Percentiles rank a stretch among this genome's conserved stretches.
phyloP scores from a whole-genome alignment of 306 rosid genomes.

The Rosa multiflora region DNA sequence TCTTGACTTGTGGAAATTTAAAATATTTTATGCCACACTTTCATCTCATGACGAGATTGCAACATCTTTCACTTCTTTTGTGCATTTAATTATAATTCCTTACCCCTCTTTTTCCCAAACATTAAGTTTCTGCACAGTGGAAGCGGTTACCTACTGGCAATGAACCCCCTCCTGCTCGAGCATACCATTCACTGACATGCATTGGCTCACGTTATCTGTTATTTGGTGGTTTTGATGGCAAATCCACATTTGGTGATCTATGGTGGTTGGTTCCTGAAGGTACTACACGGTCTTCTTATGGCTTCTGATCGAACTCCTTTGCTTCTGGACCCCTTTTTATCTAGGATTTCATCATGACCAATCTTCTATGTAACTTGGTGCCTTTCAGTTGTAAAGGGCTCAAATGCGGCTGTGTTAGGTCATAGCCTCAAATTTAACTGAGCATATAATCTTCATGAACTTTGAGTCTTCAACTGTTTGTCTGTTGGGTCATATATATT shows the following conservation, averaged over 20 bases:
- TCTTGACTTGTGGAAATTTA: neutral
- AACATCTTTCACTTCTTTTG: neutral
- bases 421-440: neutral
- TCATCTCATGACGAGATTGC: neutral
- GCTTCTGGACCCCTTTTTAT: neutral
- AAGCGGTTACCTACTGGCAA: constrained; percentile 79
- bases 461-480: neutral
- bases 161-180: constrained; percentile 95
- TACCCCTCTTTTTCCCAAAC: constrained; percentile 7
- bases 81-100: constrained; percentile 1
- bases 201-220: constrained; percentile 76
- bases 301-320: constrained; percentile 12
- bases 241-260: constrained; percentile 79
- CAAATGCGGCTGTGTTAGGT: neutral
- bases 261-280: constrained; percentile 99
- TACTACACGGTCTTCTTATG: constrained; percentile 31
- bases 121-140: constrained; percentile 90
- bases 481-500: neutral
- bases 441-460: neutral
- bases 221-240: constrained; percentile 97
- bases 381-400: neutral
- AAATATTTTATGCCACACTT: neutral
- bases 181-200: constrained; percentile 82
- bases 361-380: neutral
- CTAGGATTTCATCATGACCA: constrained; percentile 5